Evolutionary conservation across 2,329 filamentous ascomycete genomes (phyloP).

Genomic region (Curvularia sp.): DNA sequence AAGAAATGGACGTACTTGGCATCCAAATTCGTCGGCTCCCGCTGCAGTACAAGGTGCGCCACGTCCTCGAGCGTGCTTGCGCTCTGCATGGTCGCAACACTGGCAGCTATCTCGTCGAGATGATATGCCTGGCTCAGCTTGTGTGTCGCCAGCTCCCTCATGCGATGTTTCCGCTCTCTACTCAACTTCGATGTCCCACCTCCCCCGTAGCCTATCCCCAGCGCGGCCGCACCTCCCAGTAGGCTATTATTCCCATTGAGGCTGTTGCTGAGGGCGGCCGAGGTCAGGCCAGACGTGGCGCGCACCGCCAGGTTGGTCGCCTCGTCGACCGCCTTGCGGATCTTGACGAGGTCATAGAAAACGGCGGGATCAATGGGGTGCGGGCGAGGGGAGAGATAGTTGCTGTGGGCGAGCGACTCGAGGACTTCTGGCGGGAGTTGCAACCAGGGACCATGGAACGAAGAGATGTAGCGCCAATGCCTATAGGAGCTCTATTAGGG

Average conservation of each 20-base stretch:
- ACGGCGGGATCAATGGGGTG: constrained; percentile 79
- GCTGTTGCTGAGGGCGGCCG: constrained; percentile 66
- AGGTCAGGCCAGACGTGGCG: constrained; percentile 75
- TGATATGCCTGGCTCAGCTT: constrained; percentile 79
- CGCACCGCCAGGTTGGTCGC: constrained; percentile 79
- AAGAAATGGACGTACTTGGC: constrained; percentile 93
- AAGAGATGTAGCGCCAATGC: constrained; percentile 85
- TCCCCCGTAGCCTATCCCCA: constrained; percentile 64
- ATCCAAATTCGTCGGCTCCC: constrained; percentile 71
- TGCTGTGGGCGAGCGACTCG: constrained; percentile 78
- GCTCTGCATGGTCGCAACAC: constrained; percentile 83
- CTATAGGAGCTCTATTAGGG: constrained; percentile 54
- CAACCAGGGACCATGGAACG: constrained; percentile 83
- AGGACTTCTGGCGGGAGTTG: constrained; percentile 80
- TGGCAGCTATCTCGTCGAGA: constrained; percentile 82
- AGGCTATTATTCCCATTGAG: constrained; percentile 60
- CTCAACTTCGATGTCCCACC: constrained; percentile 70
- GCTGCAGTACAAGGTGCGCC: constrained; percentile 73
- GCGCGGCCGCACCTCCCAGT: constrained; percentile 59
- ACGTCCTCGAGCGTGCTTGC: constrained; percentile 79
- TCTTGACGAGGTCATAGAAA: constrained; percentile 85
- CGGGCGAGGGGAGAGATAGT: constrained; percentile 77
- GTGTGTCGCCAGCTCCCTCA: constrained; percentile 80
- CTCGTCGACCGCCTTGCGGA: constrained; percentile 79
- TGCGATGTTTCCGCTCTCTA: constrained; percentile 76